Percentiles rank a stretch among this genome's conserved stretches.
Evolutionary conservation across 2,329 filamentous ascomycete genomes (phyloP).

Genomic region (Colletotrichum liriopes): DNA sequence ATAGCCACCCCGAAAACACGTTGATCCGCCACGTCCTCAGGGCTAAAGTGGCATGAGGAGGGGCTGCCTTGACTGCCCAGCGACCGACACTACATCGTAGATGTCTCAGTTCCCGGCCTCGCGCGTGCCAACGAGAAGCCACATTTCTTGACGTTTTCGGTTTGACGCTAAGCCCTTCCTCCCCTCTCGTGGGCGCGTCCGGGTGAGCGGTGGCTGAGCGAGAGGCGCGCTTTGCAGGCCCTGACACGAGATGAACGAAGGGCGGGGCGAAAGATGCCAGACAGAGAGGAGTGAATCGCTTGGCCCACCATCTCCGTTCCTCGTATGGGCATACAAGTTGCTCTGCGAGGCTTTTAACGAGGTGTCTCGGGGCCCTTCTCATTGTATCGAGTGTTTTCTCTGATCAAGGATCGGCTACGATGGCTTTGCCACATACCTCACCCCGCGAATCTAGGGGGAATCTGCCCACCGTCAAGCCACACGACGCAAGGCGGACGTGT

Average conservation of each 20-base stretch:
- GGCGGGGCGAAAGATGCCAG: neutral
- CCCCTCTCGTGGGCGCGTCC: conserved; percentile 3
- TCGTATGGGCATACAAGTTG: neutral
- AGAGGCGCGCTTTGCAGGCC: neutral
- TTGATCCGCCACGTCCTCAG: no score
- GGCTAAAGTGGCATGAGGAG: no score
- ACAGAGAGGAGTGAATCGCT: neutral
- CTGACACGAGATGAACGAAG: neutral
- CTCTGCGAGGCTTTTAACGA: neutral
- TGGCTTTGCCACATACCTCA: neutral
- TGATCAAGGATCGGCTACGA: neutral
- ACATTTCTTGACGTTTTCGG: conserved; percentile 6
- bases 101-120: conserved; percentile 12
- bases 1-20: neutral
- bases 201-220: conserved; percentile 38
- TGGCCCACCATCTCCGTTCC: neutral
- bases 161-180: conserved; percentile 13
- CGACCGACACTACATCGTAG: neutral
- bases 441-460: neutral
- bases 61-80: neutral
- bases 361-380: neutral
- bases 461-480: neutral
- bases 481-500: neutral
- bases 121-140: conserved; percentile 15
- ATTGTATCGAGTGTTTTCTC: neutral